These are phyloP conservation scores for Penicillium herquei DNA, from an alignment of 495 filamentous ascomycete species.

Conservation along the genomic window DNA sequence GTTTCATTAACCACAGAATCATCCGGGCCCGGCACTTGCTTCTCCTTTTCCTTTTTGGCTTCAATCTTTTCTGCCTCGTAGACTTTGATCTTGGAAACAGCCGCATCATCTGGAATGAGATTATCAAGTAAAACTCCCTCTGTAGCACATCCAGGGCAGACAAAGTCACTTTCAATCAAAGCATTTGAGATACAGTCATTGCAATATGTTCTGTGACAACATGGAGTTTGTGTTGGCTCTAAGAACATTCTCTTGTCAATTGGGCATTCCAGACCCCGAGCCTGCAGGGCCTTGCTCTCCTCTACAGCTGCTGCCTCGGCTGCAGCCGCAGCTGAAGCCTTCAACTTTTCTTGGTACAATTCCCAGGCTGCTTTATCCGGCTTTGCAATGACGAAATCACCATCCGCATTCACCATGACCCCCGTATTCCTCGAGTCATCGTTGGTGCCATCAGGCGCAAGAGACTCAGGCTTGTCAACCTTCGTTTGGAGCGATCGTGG, in stretches of 20 bases:
- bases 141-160: slow-evolving; percentile 85
- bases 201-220: slow-evolving; percentile 96
- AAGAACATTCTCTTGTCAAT: slow-evolving; percentile 96
- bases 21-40: slow-evolving; percentile 35
- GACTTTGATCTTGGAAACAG: slow-evolving; percentile 69
- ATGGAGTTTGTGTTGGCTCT: slow-evolving; percentile 97
- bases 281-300: slow-evolving; percentile 76
- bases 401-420: slow-evolving; percentile 96
- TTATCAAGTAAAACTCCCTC: slow-evolving; percentile 93
- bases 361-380: slow-evolving; percentile 96
- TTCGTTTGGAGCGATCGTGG: slow-evolving; percentile 90
- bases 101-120: slow-evolving; percentile 76
- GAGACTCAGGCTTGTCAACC: slow-evolving; percentile 80
- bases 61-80: slow-evolving; percentile 71
- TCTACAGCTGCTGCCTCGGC: slow-evolving; percentile 66
- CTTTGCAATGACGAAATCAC: slow-evolving; percentile 92
- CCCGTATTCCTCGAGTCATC: slow-evolving; percentile 79
- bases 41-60: slow-evolving; percentile 61
- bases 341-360: slow-evolving; percentile 87
- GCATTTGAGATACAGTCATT: slow-evolving; percentile 98
- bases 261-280: slow-evolving; percentile 84
- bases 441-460: slow-evolving; percentile 68
- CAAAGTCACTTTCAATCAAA: slow-evolving; percentile 95
- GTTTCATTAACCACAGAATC: slow-evolving; percentile 33
- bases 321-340: slow-evolving; percentile 76